A percentile compares a stretch with the other conserved stretches of the same genome.
These are phyloP conservation scores for Nakazawaea molendinolei DNA, from an alignment of 805 yeast species.

Conservation along the genomic window DNA sequence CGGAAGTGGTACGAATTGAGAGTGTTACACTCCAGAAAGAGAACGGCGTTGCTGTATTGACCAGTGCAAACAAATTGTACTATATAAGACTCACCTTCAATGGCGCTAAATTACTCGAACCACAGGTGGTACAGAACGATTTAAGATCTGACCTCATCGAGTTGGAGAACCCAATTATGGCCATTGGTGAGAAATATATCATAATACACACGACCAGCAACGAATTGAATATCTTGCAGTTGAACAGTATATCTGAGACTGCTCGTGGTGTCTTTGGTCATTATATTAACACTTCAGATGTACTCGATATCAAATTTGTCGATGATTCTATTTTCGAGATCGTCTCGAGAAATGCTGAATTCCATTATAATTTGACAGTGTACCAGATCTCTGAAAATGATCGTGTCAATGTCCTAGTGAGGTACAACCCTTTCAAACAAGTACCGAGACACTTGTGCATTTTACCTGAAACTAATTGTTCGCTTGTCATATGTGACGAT, in stretches of 20 bases:
- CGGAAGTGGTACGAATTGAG: too few species aligned
- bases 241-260: not conserved
- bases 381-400: not conserved
- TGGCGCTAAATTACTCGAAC: too few species aligned
- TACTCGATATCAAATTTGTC: not conserved
- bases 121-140: not conserved
- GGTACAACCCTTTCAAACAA: conserved; percentile 7
- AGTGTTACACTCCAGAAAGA: too few species aligned
- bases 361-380: not conserved
- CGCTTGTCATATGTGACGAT: conserved; percentile 5
- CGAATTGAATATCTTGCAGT: not conserved
- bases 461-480: not conserved
- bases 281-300: not conserved
- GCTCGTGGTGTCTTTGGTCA: not conserved
- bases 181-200: not conserved
- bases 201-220: not conserved
- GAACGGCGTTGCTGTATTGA: too few species aligned
- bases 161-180: not conserved
- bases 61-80: too few species aligned
- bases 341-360: conserved; percentile 3
- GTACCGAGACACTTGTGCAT: not conserved
- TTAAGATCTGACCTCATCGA: not conserved
- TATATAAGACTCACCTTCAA: too few species aligned
- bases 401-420: not conserved
- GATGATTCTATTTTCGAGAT: not conserved